These are phyloP conservation scores for Vitis amurensis DNA, from an alignment of 164 flowering plant species.

Conservation along the genomic window DNA sequence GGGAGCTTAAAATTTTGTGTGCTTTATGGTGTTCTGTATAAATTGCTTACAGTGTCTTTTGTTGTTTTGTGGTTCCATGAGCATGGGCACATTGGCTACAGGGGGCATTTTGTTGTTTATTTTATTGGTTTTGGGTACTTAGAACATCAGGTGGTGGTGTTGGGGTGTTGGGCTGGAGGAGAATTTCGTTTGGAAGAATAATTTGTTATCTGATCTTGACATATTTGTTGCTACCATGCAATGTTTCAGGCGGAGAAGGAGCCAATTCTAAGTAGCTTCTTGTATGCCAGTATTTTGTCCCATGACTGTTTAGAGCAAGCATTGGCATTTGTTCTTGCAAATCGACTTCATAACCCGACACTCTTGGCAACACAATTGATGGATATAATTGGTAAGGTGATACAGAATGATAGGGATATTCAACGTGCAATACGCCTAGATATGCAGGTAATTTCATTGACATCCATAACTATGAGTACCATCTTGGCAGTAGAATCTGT, in stretches of 20 bases:
- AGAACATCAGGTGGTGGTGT: neutral
- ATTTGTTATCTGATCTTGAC: neutral
- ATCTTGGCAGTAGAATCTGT: neutral
- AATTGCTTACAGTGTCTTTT: neutral
- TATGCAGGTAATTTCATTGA: slow-evolving; percentile 52
- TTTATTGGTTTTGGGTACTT: neutral
- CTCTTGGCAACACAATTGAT: slow-evolving; percentile 74
- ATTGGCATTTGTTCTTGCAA: slow-evolving; percentile 76
- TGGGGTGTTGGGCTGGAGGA: too few species aligned
- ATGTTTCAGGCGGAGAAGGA: slow-evolving; percentile 83
- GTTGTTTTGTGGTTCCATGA: neutral
- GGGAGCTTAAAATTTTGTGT: too few species aligned
- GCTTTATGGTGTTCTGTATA: neutral
- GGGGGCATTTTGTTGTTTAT: neutral
- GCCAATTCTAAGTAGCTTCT: slow-evolving; percentile 82
- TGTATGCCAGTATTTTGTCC: slow-evolving; percentile 78
- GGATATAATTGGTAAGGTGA: slow-evolving; percentile 70
- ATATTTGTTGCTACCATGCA: neutral
- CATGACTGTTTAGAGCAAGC: slow-evolving; percentile 82
- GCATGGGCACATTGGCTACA: neutral
- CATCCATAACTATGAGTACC: neutral
- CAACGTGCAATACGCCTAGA: slow-evolving; percentile 76
- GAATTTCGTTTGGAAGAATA: neutral
- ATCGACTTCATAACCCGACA: slow-evolving; percentile 72
- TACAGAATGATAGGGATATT: slow-evolving; percentile 60